Conservation (phyloP, 23 red algal species). For the Gracilaria caudata region DNA sequence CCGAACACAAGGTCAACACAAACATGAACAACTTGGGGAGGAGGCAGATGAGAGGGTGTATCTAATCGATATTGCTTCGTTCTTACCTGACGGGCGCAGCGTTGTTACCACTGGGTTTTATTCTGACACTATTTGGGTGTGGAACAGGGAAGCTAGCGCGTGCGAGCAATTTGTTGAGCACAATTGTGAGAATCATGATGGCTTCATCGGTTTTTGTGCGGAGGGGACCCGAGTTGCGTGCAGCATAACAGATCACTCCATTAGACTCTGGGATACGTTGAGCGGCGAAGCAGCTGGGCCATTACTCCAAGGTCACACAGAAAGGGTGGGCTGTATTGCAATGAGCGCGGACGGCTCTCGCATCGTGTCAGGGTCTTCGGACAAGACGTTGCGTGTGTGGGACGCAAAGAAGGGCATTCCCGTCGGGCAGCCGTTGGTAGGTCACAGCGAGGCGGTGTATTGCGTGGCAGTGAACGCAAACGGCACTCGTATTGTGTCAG, state of each 20-base stretch:
- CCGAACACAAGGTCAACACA: background rate
- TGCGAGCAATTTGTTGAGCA: background rate
- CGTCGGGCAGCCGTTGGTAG: background rate
- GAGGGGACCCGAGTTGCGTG: background rate
- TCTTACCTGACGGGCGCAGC: background rate
- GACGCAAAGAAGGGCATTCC: background rate
- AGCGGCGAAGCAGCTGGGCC: slow-evolving; percentile 1
- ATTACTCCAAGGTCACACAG: background rate
- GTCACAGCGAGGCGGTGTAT: background rate
- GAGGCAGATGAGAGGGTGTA: background rate
- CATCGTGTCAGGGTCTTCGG: slow-evolving; percentile 6
- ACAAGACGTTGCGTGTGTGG: slow-evolving; percentile 21
- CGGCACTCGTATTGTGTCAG: slow-evolving; percentile 6
- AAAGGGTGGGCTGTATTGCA: background rate
- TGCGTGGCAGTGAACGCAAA: background rate
- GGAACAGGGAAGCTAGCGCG: background rate
- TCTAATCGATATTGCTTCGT: background rate
- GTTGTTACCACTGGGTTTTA: background rate
- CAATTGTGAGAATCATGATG: background rate
- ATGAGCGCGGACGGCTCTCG: slow-evolving; percentile 1
- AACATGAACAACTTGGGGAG: background rate
- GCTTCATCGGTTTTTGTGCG: background rate
- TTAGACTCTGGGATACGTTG: background rate
- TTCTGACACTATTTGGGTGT: background rate
- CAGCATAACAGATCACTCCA: background rate